phyloP scores from a whole-genome alignment of 129 eudicot genomes.

The Oenanthe sinensis region DNA sequence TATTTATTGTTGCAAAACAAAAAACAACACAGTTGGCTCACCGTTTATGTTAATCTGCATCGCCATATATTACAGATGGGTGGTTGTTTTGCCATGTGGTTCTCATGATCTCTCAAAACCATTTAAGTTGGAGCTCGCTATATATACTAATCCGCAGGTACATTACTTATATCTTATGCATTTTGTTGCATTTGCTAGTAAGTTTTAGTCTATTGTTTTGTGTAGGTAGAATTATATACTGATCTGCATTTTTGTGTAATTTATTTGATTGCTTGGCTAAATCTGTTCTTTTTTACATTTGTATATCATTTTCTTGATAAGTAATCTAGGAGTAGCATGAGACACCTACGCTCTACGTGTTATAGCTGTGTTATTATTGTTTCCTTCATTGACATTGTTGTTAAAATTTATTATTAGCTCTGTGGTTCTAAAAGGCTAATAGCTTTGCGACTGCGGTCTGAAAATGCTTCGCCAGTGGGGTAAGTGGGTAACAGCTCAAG shows the following conservation, averaged over 20 bases:
- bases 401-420: background rate
- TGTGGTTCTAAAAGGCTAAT: background rate
- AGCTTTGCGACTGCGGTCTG: background rate
- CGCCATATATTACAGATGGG: constrained; percentile 57
- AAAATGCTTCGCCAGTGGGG: background rate
- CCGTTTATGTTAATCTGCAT: background rate
- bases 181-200: background rate
- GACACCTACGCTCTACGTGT: background rate
- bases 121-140: constrained; percentile 80
- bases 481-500: background rate
- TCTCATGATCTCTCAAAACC: constrained; percentile 60
- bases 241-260: background rate
- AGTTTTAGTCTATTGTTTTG: background rate
- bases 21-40: background rate
- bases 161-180: background rate
- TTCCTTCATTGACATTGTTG: background rate
- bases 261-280: background rate
- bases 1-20: background rate
- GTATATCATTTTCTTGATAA: background rate
- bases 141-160: constrained; percentile 68
- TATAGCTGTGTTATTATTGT: background rate
- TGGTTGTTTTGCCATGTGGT: constrained; percentile 77
- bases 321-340: background rate
- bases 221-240: background rate
- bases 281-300: background rate